Evolutionary conservation across 169 alveolate species (phyloP).

Genomic region (Eimeria praecox): DNA sequence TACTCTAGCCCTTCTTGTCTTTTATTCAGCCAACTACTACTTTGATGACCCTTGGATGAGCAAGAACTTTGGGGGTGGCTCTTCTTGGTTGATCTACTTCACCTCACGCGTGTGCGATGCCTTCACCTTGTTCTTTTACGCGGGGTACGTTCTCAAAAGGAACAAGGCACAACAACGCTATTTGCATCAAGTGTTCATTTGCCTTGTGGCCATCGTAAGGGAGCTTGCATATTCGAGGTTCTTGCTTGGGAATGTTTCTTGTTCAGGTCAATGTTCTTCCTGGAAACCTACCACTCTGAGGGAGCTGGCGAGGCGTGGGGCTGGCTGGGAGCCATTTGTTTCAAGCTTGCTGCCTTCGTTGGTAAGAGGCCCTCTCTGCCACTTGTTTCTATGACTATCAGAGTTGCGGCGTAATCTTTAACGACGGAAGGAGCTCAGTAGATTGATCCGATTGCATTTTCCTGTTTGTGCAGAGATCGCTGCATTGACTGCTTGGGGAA

Average conservation of each 20-base stretch:
- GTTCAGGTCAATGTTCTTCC: slow-evolving; percentile 88
- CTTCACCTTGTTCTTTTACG: slow-evolving; percentile 89
- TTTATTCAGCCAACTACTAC: slow-evolving; percentile 91
- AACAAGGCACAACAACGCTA: neutral
- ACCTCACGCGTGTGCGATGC: slow-evolving; percentile 92
- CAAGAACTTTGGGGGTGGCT: slow-evolving; percentile 92
- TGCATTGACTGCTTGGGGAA: slow-evolving; percentile 88
- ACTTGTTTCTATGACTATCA: neutral
- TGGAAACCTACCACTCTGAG: slow-evolving; percentile 95
- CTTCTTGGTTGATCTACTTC: slow-evolving; percentile 92
- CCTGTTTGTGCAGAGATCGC: slow-evolving; percentile 87
- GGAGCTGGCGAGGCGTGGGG: slow-evolving; percentile 96
- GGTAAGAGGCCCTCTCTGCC: slow-evolving; percentile 70
- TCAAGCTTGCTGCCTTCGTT: slow-evolving; percentile 88
- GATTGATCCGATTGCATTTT: neutral
- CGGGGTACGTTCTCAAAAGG: slow-evolving; percentile 87
- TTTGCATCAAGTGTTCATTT: neutral
- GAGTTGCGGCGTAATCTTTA: neutral
- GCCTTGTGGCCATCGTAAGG: neutral
- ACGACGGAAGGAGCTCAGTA: neutral
- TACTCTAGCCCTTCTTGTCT: slow-evolving; percentile 89
- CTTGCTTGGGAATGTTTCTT: neutral
- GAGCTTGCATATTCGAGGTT: neutral
- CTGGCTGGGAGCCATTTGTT: slow-evolving; percentile 92
- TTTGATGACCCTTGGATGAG: slow-evolving; percentile 93